A percentile compares a stretch with the other conserved stretches of the same genome.
Conservation (phyloP, 1,284 basidiomycete genomes). For the Cutaneotrichosporon cavernicola region DNA sequence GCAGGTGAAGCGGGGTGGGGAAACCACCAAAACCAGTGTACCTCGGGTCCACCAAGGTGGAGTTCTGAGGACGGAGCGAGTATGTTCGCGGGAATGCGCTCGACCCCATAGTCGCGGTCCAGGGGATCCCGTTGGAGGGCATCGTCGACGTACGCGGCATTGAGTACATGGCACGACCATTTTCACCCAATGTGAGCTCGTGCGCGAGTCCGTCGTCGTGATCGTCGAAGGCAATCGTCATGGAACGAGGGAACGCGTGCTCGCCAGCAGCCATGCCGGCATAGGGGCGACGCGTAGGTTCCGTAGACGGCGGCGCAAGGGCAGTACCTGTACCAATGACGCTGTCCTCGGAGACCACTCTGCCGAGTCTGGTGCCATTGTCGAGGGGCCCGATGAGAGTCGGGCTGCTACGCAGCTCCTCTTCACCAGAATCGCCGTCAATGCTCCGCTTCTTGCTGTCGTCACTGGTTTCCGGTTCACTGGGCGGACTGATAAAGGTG, state of each 20-base stretch:
- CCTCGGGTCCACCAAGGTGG: slow-evolving; percentile 33
- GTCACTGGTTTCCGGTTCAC: slow-evolving; percentile 2
- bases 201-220: slow-evolving; percentile 35
- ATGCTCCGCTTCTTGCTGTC: slow-evolving; percentile 10
- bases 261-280: not conserved
- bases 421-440: slow-evolving; percentile 3
- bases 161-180: slow-evolving; percentile 25
- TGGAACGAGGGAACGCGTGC: slow-evolving; percentile 56
- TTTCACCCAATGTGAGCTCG: slow-evolving; percentile 19
- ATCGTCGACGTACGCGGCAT: slow-evolving; percentile 40
- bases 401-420: slow-evolving; percentile 6
- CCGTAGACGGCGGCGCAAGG: slow-evolving; percentile 9
- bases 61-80: slow-evolving; percentile 50
- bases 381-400: not conserved
- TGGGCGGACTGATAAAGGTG: not conserved
- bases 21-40: slow-evolving; percentile 74
- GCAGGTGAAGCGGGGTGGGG: slow-evolving; percentile 70
- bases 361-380: not conserved
- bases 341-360: not conserved
- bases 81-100: slow-evolving; percentile 47
- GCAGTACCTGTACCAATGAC: not conserved
- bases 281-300: slow-evolving; percentile 50
- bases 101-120: slow-evolving; percentile 28
- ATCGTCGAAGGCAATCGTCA: slow-evolving; percentile 61
- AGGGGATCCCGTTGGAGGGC: slow-evolving; percentile 31